phyloP scores from a whole-genome alignment of 495 filamentous ascomycete species.

The Parachaetomium inaequale region DNA sequence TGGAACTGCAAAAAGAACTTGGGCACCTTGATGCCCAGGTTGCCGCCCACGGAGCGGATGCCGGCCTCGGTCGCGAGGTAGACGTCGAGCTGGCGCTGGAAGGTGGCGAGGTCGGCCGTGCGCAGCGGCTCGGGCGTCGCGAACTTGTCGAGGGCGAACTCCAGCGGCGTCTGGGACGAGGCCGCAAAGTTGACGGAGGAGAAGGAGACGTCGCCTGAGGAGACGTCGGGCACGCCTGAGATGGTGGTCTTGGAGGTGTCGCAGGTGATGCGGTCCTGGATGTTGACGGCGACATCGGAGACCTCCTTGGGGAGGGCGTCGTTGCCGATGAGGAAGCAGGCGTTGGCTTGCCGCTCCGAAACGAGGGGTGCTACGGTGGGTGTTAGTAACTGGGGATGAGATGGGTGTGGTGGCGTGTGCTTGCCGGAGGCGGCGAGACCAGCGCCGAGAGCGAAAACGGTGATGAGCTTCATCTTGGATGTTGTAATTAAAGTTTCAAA shows the following conservation, averaged over 20 bases:
- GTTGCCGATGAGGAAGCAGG: slow-evolving; percentile 47
- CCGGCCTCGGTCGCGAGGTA: slow-evolving; percentile 51
- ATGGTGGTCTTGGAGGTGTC: slow-evolving; percentile 33
- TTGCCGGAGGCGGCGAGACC: slow-evolving; percentile 17
- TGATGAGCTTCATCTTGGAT: slow-evolving; percentile 17
- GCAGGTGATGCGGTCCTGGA: slow-evolving; percentile 41
- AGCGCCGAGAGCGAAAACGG: slow-evolving; percentile 14
- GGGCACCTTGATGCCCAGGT: slow-evolving; percentile 45
- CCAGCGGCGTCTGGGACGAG: slow-evolving; percentile 34
- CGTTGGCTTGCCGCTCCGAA: slow-evolving; percentile 21
- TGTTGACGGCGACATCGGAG: slow-evolving; percentile 27
- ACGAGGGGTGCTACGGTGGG: slow-evolving; percentile 14
- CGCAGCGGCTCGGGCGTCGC: slow-evolving; percentile 41
- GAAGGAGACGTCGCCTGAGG: slow-evolving; percentile 40
- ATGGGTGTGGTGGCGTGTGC: background rate
- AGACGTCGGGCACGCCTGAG: slow-evolving; percentile 43
- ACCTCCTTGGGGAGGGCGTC: slow-evolving; percentile 37
- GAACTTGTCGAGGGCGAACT: slow-evolving; percentile 44
- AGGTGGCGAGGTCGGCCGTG: slow-evolving; percentile 36
- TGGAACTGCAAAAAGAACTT: slow-evolving; percentile 51
- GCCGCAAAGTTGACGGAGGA: slow-evolving; percentile 46
- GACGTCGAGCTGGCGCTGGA: slow-evolving; percentile 43
- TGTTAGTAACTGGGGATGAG: background rate
- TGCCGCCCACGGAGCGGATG: slow-evolving; percentile 42
- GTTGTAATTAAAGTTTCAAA: background rate